Base-by-base conservation (phyloP, 176 grass and related monocot genomes). In the Ensete glaucum region DNA sequence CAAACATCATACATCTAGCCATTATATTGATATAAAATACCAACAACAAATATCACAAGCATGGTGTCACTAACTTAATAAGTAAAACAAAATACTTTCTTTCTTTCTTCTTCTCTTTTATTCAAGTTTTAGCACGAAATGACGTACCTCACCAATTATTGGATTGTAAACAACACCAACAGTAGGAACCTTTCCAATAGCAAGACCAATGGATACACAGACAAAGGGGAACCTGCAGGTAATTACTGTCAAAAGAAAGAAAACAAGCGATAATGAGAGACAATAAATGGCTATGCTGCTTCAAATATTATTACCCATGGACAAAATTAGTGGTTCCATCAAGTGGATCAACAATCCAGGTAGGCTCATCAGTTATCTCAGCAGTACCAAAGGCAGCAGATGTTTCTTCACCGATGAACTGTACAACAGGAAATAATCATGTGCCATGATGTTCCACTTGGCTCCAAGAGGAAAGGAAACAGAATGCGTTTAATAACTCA, bases 261-360 rank as follows among this genome's bases (percentile, higher is more conserved):
- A 80, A 53, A 4, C 19, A 53, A 2, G 62, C 4, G 63, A 52
- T 54, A 43, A 3, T 58, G 1, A 15, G n/a, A 11, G 34, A 66
- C 23, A 8, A 53, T 24, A 2, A 82, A 20, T 9, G 62, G 15
- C 21, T 20, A 50, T 52, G 52, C 34, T 59, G 60, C 67, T 8
- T 29, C 50, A 1, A 20, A 24, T 24, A 71, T 72, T 24, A 71
- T 72, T 85, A 98, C 94, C 95, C 95, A 83, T 99, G 95, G 63
- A 99, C 95, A 54, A 99, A 99, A 83, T 99, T 99, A 64, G 95
- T 99, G 80, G 95, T 99, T 51, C 95, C 95, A 54, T 99, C 95
- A 21, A 99, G 78, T 8, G 95, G 95, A 73, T 99, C 95, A 27
- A 99, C 82, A 29, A 99, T 99, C 95, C 95, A 99, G 71, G 95